Conservation (phyloP, 1,284 basidiomycete genomes). For the Apiotrichum akiyoshidainum region DNA sequence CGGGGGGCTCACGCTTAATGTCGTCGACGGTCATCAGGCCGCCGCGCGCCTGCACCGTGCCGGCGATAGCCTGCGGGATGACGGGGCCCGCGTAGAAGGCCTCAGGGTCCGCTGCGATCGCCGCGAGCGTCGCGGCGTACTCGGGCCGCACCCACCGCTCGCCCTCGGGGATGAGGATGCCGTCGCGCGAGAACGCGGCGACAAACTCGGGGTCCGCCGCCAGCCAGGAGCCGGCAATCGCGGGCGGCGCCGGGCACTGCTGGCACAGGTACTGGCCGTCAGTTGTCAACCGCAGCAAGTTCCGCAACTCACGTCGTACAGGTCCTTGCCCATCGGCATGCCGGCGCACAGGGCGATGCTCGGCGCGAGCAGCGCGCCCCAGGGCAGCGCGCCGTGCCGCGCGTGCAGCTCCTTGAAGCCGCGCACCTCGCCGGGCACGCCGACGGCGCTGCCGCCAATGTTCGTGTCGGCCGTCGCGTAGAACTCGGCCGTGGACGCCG, state of each 20-base stretch:
- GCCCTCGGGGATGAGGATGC: slow-evolving; percentile 26
- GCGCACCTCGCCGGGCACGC: slow-evolving; percentile 35
- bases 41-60: slow-evolving; percentile 28
- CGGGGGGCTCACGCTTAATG: slow-evolving; percentile 22
- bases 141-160: slow-evolving; percentile 30
- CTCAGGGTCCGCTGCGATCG: slow-evolving; percentile 30
- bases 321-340: slow-evolving; percentile 57
- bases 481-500: slow-evolving; percentile 13
- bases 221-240: slow-evolving; percentile 11
- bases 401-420: slow-evolving; percentile 34
- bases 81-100: slow-evolving; percentile 37
- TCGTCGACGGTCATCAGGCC: slow-evolving; percentile 43
- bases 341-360: slow-evolving; percentile 53
- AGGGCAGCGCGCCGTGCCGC: slow-evolving; percentile 27
- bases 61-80: slow-evolving; percentile 34
- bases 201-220: slow-evolving; percentile 18
- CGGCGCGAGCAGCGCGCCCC: slow-evolving; percentile 26
- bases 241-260: slow-evolving; percentile 12
- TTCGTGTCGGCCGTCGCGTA: slow-evolving; percentile 19
- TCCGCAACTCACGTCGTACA: slow-evolving; percentile 23
- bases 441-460: slow-evolving; percentile 33
- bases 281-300: background rate
- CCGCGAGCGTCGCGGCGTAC: slow-evolving; percentile 34
- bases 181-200: slow-evolving; percentile 20
- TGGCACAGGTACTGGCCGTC: slow-evolving; percentile 13